Evolutionary conservation across 805 yeast species (phyloP), one percentile per base, ranked within the genome.

Genomic region (Saturnispora mendoncae): DNA sequence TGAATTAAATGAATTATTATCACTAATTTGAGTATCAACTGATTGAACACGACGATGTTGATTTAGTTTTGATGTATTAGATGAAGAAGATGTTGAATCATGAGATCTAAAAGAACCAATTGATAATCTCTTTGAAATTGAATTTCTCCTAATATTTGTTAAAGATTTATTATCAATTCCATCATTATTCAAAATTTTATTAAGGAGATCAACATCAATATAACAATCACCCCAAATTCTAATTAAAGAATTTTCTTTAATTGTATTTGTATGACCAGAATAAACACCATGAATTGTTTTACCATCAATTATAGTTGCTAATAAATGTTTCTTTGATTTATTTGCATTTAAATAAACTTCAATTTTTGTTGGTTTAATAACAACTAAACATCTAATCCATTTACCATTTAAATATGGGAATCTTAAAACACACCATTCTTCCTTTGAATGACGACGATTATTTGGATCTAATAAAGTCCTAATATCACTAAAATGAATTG

Each of bases 351-450:
- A 58, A 55, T 74, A 79, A 23, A 79, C 64, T 51, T 73, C 75
- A 36, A 78, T 63, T 32, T 70, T 62, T 24, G 82, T 83, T 9
- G 46, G 38, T 48, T 67, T 67, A 4, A 76, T 62, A 2, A 67
- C 74, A 46, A 73, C 64, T 43, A 57, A 74, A 46, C 78, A 74
- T 49, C 71, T 67, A 25, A 74, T 53, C 84, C 84, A 79, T 51
- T 74, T 72, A 47, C 68, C 67, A 35, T 75, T 69, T 33, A 76
- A 61, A 45, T 72, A 74, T 9, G 80, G 80, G 49, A 78, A 70
- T 44, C 81, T 62, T 47, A 79, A 55, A 52, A 75, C 72, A 54
- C 78, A 74, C 82, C 83, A 77, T 51, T 79, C 85, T 35, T 61
- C 70, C 46, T 68, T 66, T 4, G 67, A 52, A 48, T 62, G 69